phyloP scores from a whole-genome alignment of 352 stramenopile species.

The Phytophthora cryptogea region DNA sequence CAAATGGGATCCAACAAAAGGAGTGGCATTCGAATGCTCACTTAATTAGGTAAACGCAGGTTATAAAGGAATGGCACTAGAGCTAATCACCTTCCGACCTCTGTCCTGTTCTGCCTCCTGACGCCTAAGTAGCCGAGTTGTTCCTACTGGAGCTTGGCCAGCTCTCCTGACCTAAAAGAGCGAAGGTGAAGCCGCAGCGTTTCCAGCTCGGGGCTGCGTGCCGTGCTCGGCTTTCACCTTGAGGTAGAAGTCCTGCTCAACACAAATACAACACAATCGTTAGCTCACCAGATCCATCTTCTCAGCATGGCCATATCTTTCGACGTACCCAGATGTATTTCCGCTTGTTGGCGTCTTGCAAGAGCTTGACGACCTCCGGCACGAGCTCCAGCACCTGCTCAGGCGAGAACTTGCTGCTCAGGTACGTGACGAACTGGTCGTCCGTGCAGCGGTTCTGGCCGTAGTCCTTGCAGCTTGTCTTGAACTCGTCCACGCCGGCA shows the following conservation, averaged over 20 bases:
- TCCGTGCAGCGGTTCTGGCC: slow-evolving; percentile 82
- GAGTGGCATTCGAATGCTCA: slow-evolving; percentile 25
- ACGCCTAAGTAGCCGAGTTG: not conserved
- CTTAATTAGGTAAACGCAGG: slow-evolving; percentile 33
- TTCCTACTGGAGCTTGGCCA: slow-evolving; percentile 4
- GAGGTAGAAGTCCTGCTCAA: slow-evolving; percentile 70
- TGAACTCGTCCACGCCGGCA: slow-evolving; percentile 79
- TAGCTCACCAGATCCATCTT: slow-evolving; percentile 6
- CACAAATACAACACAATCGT: slow-evolving; percentile 8
- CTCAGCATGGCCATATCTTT: not conserved
- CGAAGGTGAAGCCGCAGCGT: slow-evolving; percentile 49
- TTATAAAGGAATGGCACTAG: slow-evolving; percentile 32
- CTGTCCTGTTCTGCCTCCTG: slow-evolving; percentile 21
- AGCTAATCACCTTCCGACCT: slow-evolving; percentile 23
- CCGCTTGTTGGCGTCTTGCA: slow-evolving; percentile 83
- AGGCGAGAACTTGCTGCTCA: slow-evolving; percentile 71
- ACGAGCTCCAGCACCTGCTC: slow-evolving; percentile 78
- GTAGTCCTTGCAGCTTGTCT: slow-evolving; percentile 86
- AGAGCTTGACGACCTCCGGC: slow-evolving; percentile 82
- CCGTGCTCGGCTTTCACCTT: slow-evolving; percentile 65
- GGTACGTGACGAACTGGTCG: slow-evolving; percentile 69
- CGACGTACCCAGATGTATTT: slow-evolving; percentile 81
- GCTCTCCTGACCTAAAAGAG: slow-evolving; percentile 56
- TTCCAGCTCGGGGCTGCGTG: slow-evolving; percentile 25
- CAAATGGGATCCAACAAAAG: slow-evolving; percentile 11